Evolutionary conservation across 108 stramenopile genomes (phyloP).

Genomic region (Mediolabrus comicus): DNA sequence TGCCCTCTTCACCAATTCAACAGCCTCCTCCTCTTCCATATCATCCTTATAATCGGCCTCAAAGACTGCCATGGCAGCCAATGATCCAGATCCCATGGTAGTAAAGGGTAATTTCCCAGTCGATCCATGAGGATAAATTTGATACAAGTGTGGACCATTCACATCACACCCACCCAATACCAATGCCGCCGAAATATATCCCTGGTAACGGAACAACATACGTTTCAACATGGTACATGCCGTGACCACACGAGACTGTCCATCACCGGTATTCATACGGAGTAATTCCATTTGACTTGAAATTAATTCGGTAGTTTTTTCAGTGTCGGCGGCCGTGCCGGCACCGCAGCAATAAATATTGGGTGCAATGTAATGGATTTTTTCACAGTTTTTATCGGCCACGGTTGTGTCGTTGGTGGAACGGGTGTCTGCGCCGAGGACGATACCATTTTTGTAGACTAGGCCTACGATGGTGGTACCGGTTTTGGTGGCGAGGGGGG

Average conservation of each 20-base stretch:
- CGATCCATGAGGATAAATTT: slow-evolving; percentile 96
- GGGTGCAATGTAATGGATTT: slow-evolving; percentile 98
- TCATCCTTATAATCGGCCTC: slow-evolving; percentile 89
- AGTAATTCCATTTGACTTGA: slow-evolving; percentile 91
- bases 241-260: slow-evolving; percentile 89
- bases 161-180: slow-evolving; percentile 94
- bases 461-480: slow-evolving; percentile 97
- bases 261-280: slow-evolving; percentile 84
- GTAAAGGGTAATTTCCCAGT: slow-evolving; percentile 95
- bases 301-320: slow-evolving; percentile 95
- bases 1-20: slow-evolving; percentile 89
- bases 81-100: slow-evolving; percentile 97
- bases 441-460: slow-evolving; percentile 91
- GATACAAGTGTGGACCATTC: slow-evolving; percentile 94
- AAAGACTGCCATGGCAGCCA: slow-evolving; percentile 98
- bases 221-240: slow-evolving; percentile 95
- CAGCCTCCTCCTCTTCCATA: slow-evolving; percentile 90
- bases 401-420: slow-evolving; percentile 94
- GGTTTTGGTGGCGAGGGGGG: slow-evolving; percentile 90
- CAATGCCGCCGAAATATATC: slow-evolving; percentile 92
- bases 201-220: slow-evolving; percentile 96
- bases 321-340: slow-evolving; percentile 99
- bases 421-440: slow-evolving; percentile 98
- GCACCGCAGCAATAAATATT: slow-evolving; percentile 99
- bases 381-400: slow-evolving; percentile 98